Evolutionary conservation across 2,329 filamentous ascomycete species (phyloP).

Genomic region (Diaporthe helianthi): DNA sequence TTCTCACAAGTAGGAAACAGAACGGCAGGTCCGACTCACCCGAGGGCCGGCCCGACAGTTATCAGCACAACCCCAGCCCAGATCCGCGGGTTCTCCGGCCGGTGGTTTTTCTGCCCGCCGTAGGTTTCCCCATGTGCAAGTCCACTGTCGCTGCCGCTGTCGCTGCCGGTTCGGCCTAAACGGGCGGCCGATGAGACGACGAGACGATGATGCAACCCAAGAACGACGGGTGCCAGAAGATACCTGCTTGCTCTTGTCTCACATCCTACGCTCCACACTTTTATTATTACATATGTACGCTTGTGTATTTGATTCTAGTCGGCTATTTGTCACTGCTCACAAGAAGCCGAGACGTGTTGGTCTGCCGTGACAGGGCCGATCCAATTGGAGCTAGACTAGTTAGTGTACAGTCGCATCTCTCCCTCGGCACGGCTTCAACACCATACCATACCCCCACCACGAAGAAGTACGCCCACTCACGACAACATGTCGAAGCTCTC

Average conservation of each 20-base stretch:
- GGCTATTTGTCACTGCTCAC: neutral
- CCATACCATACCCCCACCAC: neutral
- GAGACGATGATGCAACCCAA: neutral
- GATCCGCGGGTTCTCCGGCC: conserved; percentile 23
- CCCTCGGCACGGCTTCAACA: neutral
- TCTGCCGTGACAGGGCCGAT: neutral
- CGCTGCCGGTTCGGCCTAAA: conserved; percentile 14
- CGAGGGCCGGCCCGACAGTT: conserved; percentile 8
- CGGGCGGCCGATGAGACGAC: neutral
- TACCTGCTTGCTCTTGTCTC: neutral
- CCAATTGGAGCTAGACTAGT: conserved; percentile 4
- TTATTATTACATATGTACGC: too few species aligned
- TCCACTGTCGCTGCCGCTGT: neutral
- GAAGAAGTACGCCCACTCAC: neutral
- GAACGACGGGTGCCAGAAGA: conserved; percentile 10
- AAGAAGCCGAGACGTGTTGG: conserved; percentile 12
- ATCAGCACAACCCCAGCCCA: neutral
- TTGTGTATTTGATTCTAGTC: neutral
- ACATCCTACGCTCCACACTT: conserved; percentile 12
- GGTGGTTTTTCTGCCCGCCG: conserved; percentile 33
- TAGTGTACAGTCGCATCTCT: too few species aligned
- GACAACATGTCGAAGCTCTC: conserved; percentile 64
- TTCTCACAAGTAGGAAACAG: conserved; percentile 7
- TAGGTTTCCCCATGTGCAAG: neutral
- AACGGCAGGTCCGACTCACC: conserved; percentile 2